Evolutionary conservation across 1,284 basidiomycete species (phyloP).

Genomic region (Macrocystidia cucumis): DNA sequence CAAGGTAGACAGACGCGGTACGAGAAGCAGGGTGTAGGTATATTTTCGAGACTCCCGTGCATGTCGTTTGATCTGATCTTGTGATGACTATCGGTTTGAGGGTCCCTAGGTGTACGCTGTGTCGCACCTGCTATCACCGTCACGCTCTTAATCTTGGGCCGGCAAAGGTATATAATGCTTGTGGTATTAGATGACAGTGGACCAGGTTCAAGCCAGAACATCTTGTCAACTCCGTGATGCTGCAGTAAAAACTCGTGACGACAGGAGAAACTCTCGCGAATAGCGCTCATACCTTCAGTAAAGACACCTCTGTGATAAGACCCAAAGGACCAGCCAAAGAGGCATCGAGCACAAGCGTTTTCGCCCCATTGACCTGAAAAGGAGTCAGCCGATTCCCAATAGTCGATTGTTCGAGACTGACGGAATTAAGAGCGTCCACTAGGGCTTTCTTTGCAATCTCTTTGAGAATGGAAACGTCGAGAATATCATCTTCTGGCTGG

Average conservation of each 20-base stretch:
- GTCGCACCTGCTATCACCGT: constrained; percentile 82
- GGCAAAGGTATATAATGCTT: constrained; percentile 91
- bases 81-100: constrained; percentile 15
- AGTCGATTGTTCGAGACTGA: constrained; percentile 23
- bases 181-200: constrained; percentile 78
- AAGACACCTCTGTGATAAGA: constrained; percentile 85
- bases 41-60: constrained; percentile 62
- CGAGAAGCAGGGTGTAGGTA: constrained; percentile 84
- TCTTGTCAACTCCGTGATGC: constrained; percentile 98
- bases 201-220: constrained; percentile 97
- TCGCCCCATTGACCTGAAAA: constrained; percentile 81
- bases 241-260: constrained; percentile 23
- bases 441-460: constrained; percentile 73
- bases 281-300: constrained; percentile 78
- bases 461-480: constrained; percentile 69
- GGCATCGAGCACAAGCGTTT: constrained; percentile 91
- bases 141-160: constrained; percentile 81
- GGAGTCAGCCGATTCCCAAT: neutral
- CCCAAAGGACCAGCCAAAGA: constrained; percentile 88
- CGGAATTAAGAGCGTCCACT: constrained; percentile 79
- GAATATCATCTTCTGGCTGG: too few species aligned
- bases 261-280: too few species aligned
- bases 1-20: constrained; percentile 84
- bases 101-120: constrained; percentile 9
- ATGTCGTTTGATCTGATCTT: constrained; percentile 86